Conservation (phyloP, 108 stramenopile species). For the Nannochloropsis salina region DNA sequence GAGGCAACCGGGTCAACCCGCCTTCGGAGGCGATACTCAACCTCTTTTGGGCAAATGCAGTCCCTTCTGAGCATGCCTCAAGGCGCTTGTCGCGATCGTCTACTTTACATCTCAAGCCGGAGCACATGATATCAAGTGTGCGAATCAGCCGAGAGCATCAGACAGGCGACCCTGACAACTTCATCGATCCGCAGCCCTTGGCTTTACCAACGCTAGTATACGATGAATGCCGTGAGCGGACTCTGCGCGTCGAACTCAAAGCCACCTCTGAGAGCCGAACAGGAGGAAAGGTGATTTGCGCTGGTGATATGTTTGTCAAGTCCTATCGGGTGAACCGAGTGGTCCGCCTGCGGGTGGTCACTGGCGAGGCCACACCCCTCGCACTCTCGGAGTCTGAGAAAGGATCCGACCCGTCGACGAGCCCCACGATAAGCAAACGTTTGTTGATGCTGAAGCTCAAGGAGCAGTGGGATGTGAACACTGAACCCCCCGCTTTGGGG, state of each 20-base stretch:
- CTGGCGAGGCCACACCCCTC: background rate
- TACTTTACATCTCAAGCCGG: background rate
- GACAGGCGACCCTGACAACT: conserved; percentile 19
- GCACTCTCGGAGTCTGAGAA: background rate
- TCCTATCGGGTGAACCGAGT: background rate
- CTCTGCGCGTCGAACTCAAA: background rate
- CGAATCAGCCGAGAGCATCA: background rate
- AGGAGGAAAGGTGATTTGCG: conserved; percentile 4
- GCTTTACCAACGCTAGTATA: background rate
- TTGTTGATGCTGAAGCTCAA: background rate
- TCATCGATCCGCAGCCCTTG: background rate
- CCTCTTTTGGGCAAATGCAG: background rate
- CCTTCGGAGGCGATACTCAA: background rate
- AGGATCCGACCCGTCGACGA: background rate
- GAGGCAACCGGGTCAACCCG: background rate
- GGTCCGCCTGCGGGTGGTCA: background rate
- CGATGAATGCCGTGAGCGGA: background rate
- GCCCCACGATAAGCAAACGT: background rate
- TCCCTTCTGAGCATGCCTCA: background rate
- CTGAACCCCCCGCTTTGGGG: background rate
- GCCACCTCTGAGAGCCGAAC: background rate
- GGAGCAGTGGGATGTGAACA: background rate
- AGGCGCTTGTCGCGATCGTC: background rate
- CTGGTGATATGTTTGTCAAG: background rate
- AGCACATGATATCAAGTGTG: background rate